Evolutionary conservation across 2,329 filamentous ascomycete genomes (phyloP).

Genomic region (Seiridium unicorne): DNA sequence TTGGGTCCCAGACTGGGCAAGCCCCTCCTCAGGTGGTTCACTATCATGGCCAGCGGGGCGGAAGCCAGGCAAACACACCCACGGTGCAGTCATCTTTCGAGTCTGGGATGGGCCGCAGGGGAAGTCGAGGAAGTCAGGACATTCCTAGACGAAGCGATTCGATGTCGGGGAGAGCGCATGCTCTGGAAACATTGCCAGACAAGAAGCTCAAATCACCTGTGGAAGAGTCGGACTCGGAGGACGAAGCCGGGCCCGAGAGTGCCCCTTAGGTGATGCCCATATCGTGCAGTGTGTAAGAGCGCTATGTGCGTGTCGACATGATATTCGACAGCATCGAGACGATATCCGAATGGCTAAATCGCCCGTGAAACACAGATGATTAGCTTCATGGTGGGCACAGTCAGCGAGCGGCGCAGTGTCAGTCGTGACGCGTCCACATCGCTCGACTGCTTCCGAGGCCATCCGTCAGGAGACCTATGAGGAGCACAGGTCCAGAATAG

Average conservation of each 20-base stretch:
- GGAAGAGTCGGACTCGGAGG: slow-evolving; percentile 21
- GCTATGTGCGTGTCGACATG: too few species aligned
- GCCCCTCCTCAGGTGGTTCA: slow-evolving; percentile 65
- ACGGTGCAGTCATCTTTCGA: slow-evolving; percentile 54
- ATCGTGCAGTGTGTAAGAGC: neutral
- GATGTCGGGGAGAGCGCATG: slow-evolving; percentile 28
- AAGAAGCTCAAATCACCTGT: slow-evolving; percentile 30
- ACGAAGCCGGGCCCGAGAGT: neutral
- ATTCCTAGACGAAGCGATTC: slow-evolving; percentile 35
- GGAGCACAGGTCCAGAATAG: too few species aligned
- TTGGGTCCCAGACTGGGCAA: slow-evolving; percentile 62
- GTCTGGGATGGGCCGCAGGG: slow-evolving; percentile 41
- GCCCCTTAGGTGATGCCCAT: neutral
- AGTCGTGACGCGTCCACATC: too few species aligned
- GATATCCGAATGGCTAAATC: too few species aligned
- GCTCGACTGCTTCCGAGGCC: too few species aligned
- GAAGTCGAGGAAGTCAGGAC: slow-evolving; percentile 42
- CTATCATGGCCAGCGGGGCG: slow-evolving; percentile 66
- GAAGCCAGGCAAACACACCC: slow-evolving; percentile 65
- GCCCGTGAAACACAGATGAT: too few species aligned
- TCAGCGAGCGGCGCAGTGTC: too few species aligned
- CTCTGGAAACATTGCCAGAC: slow-evolving; percentile 38
- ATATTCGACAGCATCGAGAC: too few species aligned
- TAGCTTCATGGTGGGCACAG: too few species aligned
- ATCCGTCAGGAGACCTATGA: too few species aligned